phyloP scores from a whole-genome alignment of 305 asterid species.

The Ilex paraguariensis region DNA sequence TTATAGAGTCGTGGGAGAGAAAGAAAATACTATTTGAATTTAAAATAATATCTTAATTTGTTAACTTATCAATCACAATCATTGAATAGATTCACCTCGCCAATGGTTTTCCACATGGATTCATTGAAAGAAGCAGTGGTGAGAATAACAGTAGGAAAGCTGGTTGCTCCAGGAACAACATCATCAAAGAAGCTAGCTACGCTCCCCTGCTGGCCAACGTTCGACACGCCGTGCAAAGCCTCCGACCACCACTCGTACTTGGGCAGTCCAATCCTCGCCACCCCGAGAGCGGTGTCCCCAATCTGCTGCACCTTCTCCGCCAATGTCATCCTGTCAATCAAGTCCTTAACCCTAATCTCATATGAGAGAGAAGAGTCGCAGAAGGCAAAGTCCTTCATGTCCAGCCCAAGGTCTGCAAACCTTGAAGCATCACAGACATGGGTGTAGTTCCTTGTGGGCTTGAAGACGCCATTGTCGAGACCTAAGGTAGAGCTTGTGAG shows the following conservation, averaged over 20 bases:
- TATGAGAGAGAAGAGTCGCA: neutral
- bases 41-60: too few relatives aligned
- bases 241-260: conserved; percentile 50
- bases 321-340: conserved; percentile 38
- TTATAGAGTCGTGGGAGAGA: too few relatives aligned
- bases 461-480: too few relatives aligned
- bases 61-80: too few relatives aligned
- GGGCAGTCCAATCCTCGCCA: conserved; percentile 30
- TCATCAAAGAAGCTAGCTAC: conserved; percentile 20
- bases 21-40: too few relatives aligned
- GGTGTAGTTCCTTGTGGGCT: neutral
- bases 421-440: neutral
- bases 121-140: conserved; percentile 29
- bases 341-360: conserved; percentile 28
- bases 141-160: conserved; percentile 33
- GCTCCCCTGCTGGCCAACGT: conserved; percentile 19
- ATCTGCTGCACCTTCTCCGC: conserved; percentile 25
- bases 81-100: conserved; percentile 13
- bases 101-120: conserved; percentile 33
- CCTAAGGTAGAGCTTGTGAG: neutral
- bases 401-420: neutral
- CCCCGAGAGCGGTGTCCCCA: conserved; percentile 29
- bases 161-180: conserved; percentile 36
- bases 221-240: conserved; percentile 7
- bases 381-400: neutral